Base-by-base conservation (phyloP, 2,329 filamentous ascomycete species). In the Calonectria pseudoreteaudii region DNA sequence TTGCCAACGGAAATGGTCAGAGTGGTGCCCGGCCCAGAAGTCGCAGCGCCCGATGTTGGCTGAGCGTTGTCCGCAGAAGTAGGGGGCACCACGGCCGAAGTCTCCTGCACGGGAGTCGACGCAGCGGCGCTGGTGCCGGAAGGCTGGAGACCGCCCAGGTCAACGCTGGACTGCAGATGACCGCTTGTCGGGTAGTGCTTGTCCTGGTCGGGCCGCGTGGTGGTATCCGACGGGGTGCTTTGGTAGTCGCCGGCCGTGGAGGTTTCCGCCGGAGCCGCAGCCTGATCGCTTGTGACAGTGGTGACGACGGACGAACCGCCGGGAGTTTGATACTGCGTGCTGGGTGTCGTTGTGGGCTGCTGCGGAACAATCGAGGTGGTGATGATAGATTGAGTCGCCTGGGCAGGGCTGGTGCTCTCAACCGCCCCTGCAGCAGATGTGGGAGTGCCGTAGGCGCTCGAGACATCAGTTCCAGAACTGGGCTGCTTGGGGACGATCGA, bases 111-210 rank as follows among this genome's bases (percentile, higher is more conserved):
- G 18, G 36, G 16, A 7, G 56, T 62, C 1, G 56, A 66, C n/a
- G 2, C 38, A 47, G 4, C 60, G 44, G 34, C 62, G 36, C 41
- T 44, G 28, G 71, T 56, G 64, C 62, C 41, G 11, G 72, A 66
- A n/a, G 79, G 74, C 36, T 76, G 72, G 14, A 80, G 66, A 20
- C 71, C 72, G n/a, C 79, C 79, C 31, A 80, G 79, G 26, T 80
- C 73, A 41, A 80, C 30, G 41, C 78, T 80, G 16, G 79, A 80
- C 9, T 70, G 66, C 20, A 75, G 64, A 6, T 18, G 64, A 18
- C 62, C 49, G 4, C 60, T 72, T 6, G 62, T 72, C 14, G 74
- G 68, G 18, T 62, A 70, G n/a, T 66, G 71, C 36, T 73, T 69
- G 34, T 74, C 71, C 66, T 75, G 69, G 14, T 56, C 72, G 4